These are phyloP conservation scores for Nicotiana tomentosiformis DNA, from an alignment of 257 asterid species.

Conservation along the genomic window DNA sequence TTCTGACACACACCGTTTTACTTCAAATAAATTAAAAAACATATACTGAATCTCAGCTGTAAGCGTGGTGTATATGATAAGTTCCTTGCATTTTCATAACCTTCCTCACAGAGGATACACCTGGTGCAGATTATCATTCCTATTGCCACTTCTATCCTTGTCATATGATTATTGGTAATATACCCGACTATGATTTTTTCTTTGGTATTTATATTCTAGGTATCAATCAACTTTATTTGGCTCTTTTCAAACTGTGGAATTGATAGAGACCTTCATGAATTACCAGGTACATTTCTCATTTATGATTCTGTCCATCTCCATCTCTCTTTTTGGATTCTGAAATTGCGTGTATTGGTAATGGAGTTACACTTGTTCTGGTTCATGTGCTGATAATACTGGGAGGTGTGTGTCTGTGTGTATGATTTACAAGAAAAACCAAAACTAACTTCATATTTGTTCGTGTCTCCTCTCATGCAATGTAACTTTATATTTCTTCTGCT, in stretches of 20 bases:
- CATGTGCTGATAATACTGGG: background rate
- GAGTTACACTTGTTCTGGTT: background rate
- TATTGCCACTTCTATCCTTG: background rate
- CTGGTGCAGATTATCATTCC: no score
- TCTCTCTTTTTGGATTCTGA: background rate
- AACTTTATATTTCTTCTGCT: background rate
- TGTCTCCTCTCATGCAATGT: background rate
- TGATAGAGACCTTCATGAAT: constrained; percentile 96
- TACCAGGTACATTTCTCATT: constrained; percentile 54
- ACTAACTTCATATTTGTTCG: background rate
- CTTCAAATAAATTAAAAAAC: background rate
- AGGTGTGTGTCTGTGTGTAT: background rate
- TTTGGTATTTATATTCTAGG: constrained; percentile 32
- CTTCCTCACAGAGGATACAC: no score
- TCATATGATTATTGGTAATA: background rate
- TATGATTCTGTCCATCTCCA: background rate
- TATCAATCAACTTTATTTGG: constrained; percentile 92
- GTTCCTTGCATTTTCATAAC: no score
- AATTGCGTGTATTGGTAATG: background rate
- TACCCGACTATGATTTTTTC: background rate
- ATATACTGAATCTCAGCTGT: no score
- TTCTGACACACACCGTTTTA: background rate
- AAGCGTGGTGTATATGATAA: no score
- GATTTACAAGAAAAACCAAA: background rate
- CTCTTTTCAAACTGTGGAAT: constrained; percentile 83